phyloP scores from a whole-genome alignment of 805 yeast genomes.

The Candida easanensis region DNA sequence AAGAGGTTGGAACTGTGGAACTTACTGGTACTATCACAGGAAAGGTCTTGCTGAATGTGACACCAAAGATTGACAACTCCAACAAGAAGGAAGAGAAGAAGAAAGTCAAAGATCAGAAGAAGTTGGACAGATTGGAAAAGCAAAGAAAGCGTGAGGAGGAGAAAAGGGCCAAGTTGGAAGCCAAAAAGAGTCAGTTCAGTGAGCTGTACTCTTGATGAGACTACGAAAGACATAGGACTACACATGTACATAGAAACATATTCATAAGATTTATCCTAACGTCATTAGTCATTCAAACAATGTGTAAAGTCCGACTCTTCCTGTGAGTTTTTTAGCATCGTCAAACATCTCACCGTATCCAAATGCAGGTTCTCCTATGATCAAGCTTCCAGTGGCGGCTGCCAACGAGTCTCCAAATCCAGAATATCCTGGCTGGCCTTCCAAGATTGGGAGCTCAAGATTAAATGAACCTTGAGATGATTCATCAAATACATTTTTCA shows the following conservation, averaged over 20 bases:
- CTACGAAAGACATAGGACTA: neutral
- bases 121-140: conserved; percentile 23
- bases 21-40: conserved; percentile 30
- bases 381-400: conserved; percentile 26
- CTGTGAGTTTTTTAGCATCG: conserved; percentile 28
- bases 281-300: neutral
- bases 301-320: conserved; percentile 29
- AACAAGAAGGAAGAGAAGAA: conserved; percentile 20
- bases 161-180: conserved; percentile 21
- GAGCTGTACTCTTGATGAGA: conserved; percentile 10
- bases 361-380: conserved; percentile 38
- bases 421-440: conserved; percentile 29
- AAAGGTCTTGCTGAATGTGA: conserved; percentile 28
- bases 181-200: conserved; percentile 12
- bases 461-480: neutral
- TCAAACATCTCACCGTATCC: conserved; percentile 32
- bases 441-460: conserved; percentile 19
- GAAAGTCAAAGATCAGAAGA: conserved; percentile 15
- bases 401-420: conserved; percentile 44
- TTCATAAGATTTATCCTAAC: neutral
- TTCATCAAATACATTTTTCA: conserved; percentile 19
- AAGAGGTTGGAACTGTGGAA: conserved; percentile 25
- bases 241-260: conserved; percentile 3
- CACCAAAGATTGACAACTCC: conserved; percentile 19
- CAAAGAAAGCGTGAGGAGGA: conserved; percentile 25